Evolutionary conservation across 2,329 filamentous ascomycete genomes (phyloP).

Genomic region (Dactylellina cionopaga): DNA sequence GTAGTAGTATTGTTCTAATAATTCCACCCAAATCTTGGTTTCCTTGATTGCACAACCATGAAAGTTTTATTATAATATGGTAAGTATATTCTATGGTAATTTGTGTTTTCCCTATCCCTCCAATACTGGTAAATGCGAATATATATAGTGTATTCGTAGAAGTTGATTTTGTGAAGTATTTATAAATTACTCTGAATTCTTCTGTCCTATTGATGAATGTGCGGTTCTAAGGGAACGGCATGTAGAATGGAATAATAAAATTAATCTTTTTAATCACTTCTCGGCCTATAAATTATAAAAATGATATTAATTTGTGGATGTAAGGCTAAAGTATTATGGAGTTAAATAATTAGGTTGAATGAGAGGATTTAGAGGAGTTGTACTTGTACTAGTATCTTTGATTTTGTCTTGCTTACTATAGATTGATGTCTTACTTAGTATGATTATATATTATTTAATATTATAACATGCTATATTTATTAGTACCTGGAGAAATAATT

Average conservation of each 20-base stretch:
- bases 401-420: background rate
- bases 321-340: background rate
- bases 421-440: background rate
- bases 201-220: too few species aligned
- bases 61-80: too few species aligned
- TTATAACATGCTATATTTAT: background rate
- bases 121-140: background rate
- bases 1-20: too few species aligned
- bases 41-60: too few species aligned
- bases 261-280: background rate
- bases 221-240: background rate
- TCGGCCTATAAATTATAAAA: background rate
- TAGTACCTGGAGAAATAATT: background rate
- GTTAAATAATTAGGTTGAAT: background rate
- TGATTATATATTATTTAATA: background rate
- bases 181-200: background rate
- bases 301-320: background rate
- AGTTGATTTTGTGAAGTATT: background rate
- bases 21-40: too few species aligned
- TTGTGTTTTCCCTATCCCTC: too few species aligned
- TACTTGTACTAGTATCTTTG: background rate
- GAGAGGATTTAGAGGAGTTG: background rate
- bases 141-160: background rate
- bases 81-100: too few species aligned
- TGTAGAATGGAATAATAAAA: background rate